These are phyloP conservation scores for Tetradesmus lagerheimii DNA, from an alignment of 139 green algal genomes.

Conservation along the genomic window DNA sequence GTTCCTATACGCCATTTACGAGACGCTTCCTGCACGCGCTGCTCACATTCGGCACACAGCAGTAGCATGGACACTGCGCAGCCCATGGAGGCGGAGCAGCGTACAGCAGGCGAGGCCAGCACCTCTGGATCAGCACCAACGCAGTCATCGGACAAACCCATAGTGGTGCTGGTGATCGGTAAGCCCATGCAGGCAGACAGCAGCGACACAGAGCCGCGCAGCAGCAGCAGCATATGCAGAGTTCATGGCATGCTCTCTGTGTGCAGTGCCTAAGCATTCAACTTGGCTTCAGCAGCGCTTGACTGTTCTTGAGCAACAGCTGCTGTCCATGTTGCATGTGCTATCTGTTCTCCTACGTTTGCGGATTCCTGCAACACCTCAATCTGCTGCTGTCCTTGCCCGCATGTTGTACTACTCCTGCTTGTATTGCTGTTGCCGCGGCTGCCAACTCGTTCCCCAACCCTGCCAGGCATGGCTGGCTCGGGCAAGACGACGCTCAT, in stretches of 20 bases:
- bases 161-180: conserved; percentile 69
- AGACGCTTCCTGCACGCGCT: not conserved
- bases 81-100: not conserved
- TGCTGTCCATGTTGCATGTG: not conserved
- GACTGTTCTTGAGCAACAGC: not conserved
- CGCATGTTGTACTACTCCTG: not conserved
- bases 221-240: not conserved
- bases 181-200: not conserved
- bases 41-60: not conserved
- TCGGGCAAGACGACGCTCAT: conserved; percentile 98
- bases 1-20: not conserved
- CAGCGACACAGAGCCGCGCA: not conserved
- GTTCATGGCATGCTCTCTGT: too few species aligned
- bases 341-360: too few species aligned
- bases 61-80: conserved; percentile 14
- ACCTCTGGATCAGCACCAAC: not conserved
- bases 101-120: conserved; percentile 23
- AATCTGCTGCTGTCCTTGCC: not conserved
- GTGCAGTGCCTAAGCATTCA: too few species aligned
- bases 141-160: conserved; percentile 49
- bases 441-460: too few species aligned
- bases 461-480: conserved; percentile 93
- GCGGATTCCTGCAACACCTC: not conserved
- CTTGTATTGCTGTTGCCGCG: not conserved
- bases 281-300: too few species aligned